phyloP scores from a whole-genome alignment of 2,329 filamentous ascomycete genomes.

The Raffaelea albimanens region DNA sequence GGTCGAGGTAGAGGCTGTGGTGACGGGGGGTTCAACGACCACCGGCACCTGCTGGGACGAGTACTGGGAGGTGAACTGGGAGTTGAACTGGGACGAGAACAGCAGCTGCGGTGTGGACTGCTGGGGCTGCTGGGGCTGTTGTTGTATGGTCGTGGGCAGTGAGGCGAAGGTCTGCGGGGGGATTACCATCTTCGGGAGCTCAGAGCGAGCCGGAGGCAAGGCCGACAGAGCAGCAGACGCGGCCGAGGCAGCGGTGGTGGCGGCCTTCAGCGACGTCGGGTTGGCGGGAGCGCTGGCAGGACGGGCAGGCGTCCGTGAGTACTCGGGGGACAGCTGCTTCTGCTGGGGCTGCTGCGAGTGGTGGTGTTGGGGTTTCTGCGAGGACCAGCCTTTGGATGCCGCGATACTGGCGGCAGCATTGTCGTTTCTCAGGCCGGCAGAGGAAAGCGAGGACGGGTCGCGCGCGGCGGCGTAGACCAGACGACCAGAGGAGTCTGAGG shows the following conservation, averaged over 20 bases:
- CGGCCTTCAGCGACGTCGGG: slow-evolving; percentile 9
- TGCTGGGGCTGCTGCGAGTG: slow-evolving; percentile 37
- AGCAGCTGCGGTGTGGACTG: too few species aligned
- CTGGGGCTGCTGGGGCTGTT: background rate
- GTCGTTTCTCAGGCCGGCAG: slow-evolving; percentile 47
- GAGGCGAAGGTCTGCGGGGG: background rate
- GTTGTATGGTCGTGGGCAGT: background rate
- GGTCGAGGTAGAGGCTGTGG: too few species aligned
- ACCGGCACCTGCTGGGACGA: background rate
- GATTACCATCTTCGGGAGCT: background rate
- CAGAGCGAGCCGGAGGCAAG: slow-evolving; percentile 5
- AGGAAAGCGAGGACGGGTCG: slow-evolving; percentile 67
- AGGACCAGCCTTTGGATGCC: slow-evolving; percentile 56
- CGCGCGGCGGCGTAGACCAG: slow-evolving; percentile 64
- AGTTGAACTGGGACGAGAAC: too few species aligned
- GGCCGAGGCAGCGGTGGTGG: slow-evolving; percentile 9
- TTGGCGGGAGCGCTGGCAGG: slow-evolving; percentile 3
- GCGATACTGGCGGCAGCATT: slow-evolving; percentile 62
- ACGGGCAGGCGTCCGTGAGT: background rate
- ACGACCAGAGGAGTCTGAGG: slow-evolving; percentile 21
- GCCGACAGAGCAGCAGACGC: slow-evolving; percentile 6
- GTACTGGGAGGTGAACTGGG: background rate
- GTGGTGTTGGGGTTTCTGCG: slow-evolving; percentile 51
- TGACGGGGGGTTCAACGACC: background rate
- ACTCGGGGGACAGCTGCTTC: slow-evolving; percentile 12